phyloP scores from a whole-genome alignment of 495 filamentous ascomycete species.

The Polyplosphaeria fusca region DNA sequence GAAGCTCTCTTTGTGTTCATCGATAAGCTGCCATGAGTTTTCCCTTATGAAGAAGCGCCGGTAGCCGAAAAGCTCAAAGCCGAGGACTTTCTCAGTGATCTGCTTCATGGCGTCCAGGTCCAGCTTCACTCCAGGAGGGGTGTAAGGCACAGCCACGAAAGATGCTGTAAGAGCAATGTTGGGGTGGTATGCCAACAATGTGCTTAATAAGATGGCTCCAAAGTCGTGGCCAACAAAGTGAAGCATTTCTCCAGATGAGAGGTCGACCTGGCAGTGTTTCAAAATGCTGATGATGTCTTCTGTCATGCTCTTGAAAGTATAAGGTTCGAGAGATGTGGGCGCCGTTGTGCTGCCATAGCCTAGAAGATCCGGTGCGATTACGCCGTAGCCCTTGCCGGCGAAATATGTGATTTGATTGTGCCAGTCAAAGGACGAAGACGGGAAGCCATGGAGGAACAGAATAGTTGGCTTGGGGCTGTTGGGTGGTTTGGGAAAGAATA shows the following conservation, averaged over 20 bases:
- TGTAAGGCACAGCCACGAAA: constrained; percentile 1
- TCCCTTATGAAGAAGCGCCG: neutral
- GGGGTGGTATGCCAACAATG: neutral
- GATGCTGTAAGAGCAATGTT: neutral
- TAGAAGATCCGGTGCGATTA: constrained; percentile 49
- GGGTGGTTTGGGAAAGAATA: neutral
- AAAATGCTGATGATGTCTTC: neutral
- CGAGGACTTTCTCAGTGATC: neutral
- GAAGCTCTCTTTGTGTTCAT: neutral
- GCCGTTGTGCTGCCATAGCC: constrained; percentile 45
- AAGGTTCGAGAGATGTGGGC: constrained; percentile 35
- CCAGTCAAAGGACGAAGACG: constrained; percentile 40
- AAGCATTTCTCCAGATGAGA: neutral
- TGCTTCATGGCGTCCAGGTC: neutral
- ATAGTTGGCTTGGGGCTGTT: neutral
- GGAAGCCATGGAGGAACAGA: constrained; percentile 14
- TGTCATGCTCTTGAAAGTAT: neutral
- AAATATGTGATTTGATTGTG: constrained; percentile 44
- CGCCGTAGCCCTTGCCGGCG: constrained; percentile 41
- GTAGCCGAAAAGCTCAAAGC: constrained; percentile 3
- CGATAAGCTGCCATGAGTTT: neutral
- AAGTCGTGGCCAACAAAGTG: constrained; percentile 5
- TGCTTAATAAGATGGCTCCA: neutral
- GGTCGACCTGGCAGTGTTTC: neutral
- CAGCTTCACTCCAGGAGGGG: neutral